A percentile compares a stretch with the other conserved stretches of the same genome.
Conservation (phyloP, 768 basidiomycete species). For the Ramaria sp. region DNA sequence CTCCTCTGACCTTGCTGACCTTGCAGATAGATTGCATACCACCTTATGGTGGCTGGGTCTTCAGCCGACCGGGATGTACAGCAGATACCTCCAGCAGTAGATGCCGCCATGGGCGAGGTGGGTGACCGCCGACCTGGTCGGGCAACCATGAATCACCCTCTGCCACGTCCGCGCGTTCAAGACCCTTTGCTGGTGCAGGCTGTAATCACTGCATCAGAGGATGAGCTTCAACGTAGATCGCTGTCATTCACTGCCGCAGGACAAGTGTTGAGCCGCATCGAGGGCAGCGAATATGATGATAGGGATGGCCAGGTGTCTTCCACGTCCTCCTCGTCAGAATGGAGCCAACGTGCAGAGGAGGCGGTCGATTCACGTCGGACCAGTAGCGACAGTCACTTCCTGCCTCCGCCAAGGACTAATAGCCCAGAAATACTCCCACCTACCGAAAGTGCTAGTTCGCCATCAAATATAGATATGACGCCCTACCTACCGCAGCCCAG, state of each 20-base stretch:
- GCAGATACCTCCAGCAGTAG: not conserved
- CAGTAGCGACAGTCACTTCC: not conserved
- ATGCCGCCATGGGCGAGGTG: not conserved
- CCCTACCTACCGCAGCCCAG: not conserved
- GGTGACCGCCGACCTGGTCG: not conserved
- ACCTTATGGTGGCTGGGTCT: not conserved
- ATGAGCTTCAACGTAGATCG: not conserved
- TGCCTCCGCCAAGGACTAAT: not conserved
- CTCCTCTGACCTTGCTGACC: conserved; percentile 15
- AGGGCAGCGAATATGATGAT: not conserved
- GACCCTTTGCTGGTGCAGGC: too few species aligned
- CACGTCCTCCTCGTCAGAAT: not conserved
- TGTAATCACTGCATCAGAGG: not conserved
- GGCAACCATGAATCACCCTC: not conserved
- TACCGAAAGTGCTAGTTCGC: not conserved
- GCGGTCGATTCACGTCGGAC: not conserved
- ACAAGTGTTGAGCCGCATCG: not conserved
- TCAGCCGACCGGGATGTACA: not conserved
- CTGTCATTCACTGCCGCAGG: conserved; percentile 1
- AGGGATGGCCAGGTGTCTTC: not conserved
- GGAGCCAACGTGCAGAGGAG: not conserved
- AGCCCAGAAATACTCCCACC: not conserved
- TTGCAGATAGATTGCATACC: conserved; percentile 1
- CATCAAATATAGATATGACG: too few species aligned
- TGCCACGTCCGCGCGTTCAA: not conserved